Evolutionary conservation across 164 flowering plant genomes (phyloP), one percentile per base, ranked within the genome.

Genomic region (Macadamia integrifolia): DNA sequence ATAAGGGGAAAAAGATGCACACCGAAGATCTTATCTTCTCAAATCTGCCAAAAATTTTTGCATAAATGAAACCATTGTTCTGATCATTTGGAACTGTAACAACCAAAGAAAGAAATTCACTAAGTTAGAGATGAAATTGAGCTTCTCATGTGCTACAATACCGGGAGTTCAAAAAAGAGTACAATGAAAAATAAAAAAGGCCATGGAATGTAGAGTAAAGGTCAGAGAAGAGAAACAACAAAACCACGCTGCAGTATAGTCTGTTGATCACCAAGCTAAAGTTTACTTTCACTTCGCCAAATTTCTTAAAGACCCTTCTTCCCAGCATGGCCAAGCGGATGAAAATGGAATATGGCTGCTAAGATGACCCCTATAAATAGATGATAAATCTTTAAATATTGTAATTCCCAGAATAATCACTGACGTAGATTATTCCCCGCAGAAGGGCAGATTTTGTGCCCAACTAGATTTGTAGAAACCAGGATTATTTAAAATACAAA

Each of bases 1-100:
- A 53, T 35, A 35, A 35, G 17, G 18, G 13, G 42, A 56, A 61
- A 30, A 49, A 66, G 60, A 56, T 62, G 58, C 89, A 63, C 86
- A 94, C 98, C 81, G 94, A 85, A 67, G 85, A 79, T 83, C 86
- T 87, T 71, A 95, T 92, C 75, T 87, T 86, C 80, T 86, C 92
- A 81, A 95, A 92, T 23, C 93, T 94, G 74, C 99, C 99, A 79
- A 70, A 84, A 35, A 95, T 75, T 80, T 92, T 92, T 17, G 95
- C 99, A 87, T 85, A 92, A n/a, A 95, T 91, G 82, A 86, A 90
- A 65, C 96, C 92, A 77, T 88, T 92, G 78, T 76, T 86, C 69
- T 72, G 77, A 67, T 77, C 82, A 73, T 60, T 70, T 58, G 97
- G 88, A 75, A 60, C 99, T 95, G 92, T 56, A 68, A 78, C 35